These are phyloP conservation scores for Botrytis fabae DNA, from an alignment of 2,329 filamentous ascomycete genomes.

Conservation along the genomic window DNA sequence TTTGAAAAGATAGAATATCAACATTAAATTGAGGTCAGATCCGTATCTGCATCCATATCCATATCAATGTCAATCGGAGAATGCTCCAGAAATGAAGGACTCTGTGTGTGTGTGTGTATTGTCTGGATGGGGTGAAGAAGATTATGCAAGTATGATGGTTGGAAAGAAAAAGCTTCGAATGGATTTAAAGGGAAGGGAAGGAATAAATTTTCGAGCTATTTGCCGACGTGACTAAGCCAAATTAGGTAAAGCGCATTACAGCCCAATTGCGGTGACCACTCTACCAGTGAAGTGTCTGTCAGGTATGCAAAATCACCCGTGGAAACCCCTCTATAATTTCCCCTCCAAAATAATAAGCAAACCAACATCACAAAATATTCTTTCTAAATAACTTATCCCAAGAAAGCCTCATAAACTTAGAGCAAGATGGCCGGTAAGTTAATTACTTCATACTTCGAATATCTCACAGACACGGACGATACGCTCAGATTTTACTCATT, in stretches of 20 bases:
- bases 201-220: slow-evolving; percentile 13
- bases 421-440: slow-evolving; percentile 41
- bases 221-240: slow-evolving; percentile 1
- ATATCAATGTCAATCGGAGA: background rate
- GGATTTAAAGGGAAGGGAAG: slow-evolving; percentile 6
- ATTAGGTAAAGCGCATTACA: slow-evolving; percentile 1
- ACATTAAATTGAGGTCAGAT: background rate
- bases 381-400: background rate
- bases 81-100: background rate
- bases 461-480: background rate
- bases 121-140: background rate
- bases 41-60: background rate
- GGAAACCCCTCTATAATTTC: slow-evolving; percentile 24
- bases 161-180: background rate
- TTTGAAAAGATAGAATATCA: background rate
- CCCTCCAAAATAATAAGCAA: slow-evolving; percentile 17
- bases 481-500: background rate
- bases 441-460: background rate
- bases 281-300: slow-evolving; percentile 1
- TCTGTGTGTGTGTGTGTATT: too few species aligned
- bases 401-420: slow-evolving; percentile 3
- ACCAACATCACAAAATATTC: slow-evolving; percentile 19
- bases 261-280: slow-evolving; percentile 12
- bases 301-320: slow-evolving; percentile 21
- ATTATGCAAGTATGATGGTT: background rate